Conservation (phyloP, 805 yeast genomes). For the Pichia occidentalis region DNA sequence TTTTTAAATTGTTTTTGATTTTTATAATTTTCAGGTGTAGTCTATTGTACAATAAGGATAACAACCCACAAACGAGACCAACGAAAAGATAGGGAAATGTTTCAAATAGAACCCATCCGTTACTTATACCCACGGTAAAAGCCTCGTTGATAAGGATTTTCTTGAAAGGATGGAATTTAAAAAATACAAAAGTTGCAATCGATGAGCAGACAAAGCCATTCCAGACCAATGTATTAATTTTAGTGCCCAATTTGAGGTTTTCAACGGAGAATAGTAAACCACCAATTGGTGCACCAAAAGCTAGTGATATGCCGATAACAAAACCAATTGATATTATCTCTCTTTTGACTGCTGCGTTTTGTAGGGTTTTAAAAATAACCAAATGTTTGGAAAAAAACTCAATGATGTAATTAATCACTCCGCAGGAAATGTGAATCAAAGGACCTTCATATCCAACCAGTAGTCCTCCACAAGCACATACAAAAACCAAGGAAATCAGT, state of each 20-base stretch:
- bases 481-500: slow-evolving; percentile 50
- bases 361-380: slow-evolving; percentile 9
- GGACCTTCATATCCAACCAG: slow-evolving; percentile 91
- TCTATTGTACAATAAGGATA: slow-evolving; percentile 49
- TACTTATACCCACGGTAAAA: slow-evolving; percentile 60
- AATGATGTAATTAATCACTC: slow-evolving; percentile 40
- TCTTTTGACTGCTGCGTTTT: slow-evolving; percentile 54
- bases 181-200: slow-evolving; percentile 56
- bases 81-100: slow-evolving; percentile 63
- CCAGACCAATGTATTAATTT: slow-evolving; percentile 68
- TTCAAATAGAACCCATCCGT: slow-evolving; percentile 69
- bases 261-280: slow-evolving; percentile 79
- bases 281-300: slow-evolving; percentile 83
- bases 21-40: slow-evolving; percentile 41
- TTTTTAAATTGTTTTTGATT: slow-evolving; percentile 19
- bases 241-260: slow-evolving; percentile 56
- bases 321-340: slow-evolving; percentile 69
- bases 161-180: slow-evolving; percentile 43
- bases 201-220: slow-evolving; percentile 76
- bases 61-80: slow-evolving; percentile 64
- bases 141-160: slow-evolving; percentile 36
- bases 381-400: slow-evolving; percentile 22
- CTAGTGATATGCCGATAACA: slow-evolving; percentile 79
- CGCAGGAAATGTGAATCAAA: slow-evolving; percentile 69
- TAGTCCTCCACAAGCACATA: slow-evolving; percentile 61